Conservation (phyloP, 2,329 filamentous ascomycete genomes). For the Chalara sp. region DNA sequence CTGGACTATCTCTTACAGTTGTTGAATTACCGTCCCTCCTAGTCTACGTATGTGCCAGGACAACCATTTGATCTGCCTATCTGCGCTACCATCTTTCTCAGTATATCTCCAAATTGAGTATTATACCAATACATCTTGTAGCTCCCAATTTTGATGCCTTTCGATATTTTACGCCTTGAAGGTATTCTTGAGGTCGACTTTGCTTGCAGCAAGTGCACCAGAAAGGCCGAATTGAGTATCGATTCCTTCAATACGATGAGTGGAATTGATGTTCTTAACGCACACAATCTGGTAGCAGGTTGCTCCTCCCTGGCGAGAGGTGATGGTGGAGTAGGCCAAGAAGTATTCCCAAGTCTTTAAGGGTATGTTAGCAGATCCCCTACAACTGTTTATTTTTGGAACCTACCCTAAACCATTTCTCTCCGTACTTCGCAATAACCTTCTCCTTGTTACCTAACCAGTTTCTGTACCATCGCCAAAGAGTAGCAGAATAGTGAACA, state of each 20-base stretch:
- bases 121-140: too few species aligned
- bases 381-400: background rate
- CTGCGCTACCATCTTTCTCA: too few species aligned
- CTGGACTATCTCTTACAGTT: too few species aligned
- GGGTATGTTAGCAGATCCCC: slow-evolving; percentile 6
- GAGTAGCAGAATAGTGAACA: slow-evolving; percentile 91
- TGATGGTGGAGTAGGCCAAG: slow-evolving; percentile 69
- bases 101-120: too few species aligned
- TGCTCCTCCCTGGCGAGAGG: slow-evolving; percentile 66
- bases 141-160: too few species aligned
- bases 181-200: slow-evolving; percentile 15
- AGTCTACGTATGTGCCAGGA: too few species aligned
- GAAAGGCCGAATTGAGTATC: slow-evolving; percentile 56
- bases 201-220: slow-evolving; percentile 45
- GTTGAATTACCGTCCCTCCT: too few species aligned
- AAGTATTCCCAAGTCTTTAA: slow-evolving; percentile 76
- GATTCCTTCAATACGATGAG: slow-evolving; percentile 68
- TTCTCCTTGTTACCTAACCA: slow-evolving; percentile 93
- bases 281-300: slow-evolving; percentile 74
- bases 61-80: too few species aligned
- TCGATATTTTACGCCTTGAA: background rate
- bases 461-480: slow-evolving; percentile 99
- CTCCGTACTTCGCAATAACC: slow-evolving; percentile 90
- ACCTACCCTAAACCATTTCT: slow-evolving; percentile 88
- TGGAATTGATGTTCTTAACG: slow-evolving; percentile 79